Evolutionary conservation across 2,329 filamentous ascomycete genomes (phyloP).

Genomic region (Colletotrichum graminicola): DNA sequence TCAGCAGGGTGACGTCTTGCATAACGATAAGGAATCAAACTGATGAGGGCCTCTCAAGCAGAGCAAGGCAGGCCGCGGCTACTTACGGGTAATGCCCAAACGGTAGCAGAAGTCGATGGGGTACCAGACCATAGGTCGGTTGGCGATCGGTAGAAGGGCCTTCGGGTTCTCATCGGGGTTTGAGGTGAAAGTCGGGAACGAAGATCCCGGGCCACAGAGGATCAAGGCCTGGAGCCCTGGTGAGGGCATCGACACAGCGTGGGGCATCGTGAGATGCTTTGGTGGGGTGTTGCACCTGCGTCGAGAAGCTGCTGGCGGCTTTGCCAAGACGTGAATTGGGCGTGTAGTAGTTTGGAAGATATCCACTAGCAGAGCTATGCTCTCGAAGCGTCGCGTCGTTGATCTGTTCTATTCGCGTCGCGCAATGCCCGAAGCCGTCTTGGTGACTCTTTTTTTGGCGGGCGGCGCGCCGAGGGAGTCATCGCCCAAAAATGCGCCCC

Average conservation of each 20-base stretch:
- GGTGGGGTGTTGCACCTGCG: conserved; percentile 32
- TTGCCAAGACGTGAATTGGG: neutral
- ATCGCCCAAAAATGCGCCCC: conserved; percentile 36
- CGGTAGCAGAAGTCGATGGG: conserved; percentile 87
- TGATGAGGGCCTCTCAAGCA: neutral
- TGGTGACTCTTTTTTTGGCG: conserved; percentile 17
- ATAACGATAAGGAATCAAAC: neutral
- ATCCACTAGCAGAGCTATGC: neutral
- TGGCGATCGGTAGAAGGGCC: conserved; percentile 84
- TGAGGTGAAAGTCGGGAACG: conserved; percentile 84
- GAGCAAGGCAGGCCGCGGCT: neutral
- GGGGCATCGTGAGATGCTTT: conserved; percentile 70
- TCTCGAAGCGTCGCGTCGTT: neutral
- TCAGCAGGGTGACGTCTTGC: conserved; percentile 44
- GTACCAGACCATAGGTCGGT: conserved; percentile 92
- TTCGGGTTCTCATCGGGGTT: conserved; percentile 86
- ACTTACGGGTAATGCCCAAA: conserved; percentile 79
- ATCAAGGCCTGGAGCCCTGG: conserved; percentile 87
- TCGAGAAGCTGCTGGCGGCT: conserved; percentile 2
- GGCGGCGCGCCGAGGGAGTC: conserved; percentile 27
- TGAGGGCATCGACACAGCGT: conserved; percentile 78
- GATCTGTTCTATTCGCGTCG: neutral
- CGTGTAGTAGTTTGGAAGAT: neutral
- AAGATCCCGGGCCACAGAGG: conserved; percentile 84
- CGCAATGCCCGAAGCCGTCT: conserved; percentile 13